These are phyloP conservation scores for Cenchrus fungigraminus DNA, from an alignment of 176 grass and related monocot species.

Conservation along the genomic window DNA sequence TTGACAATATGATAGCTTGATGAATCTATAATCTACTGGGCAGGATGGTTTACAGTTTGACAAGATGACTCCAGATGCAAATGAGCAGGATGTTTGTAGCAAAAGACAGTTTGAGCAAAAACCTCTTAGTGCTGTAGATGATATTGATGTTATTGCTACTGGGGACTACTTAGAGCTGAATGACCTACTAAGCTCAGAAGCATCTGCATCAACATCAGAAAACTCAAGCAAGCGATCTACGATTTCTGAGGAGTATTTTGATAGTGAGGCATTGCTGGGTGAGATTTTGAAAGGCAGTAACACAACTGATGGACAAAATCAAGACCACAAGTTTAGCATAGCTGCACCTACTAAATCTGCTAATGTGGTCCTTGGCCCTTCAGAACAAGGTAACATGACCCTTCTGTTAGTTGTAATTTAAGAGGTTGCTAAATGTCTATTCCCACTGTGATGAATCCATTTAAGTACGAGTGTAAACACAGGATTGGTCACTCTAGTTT, in stretches of 20 bases:
- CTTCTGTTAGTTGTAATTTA: slow-evolving; percentile 4
- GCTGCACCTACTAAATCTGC: slow-evolving; percentile 31
- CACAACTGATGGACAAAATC: slow-evolving; percentile 28
- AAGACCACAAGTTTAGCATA: slow-evolving; percentile 34
- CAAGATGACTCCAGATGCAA: slow-evolving; percentile 28
- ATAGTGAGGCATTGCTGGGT: slow-evolving; percentile 50
- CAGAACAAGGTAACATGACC: slow-evolving; percentile 50
- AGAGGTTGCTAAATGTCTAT: not conserved
- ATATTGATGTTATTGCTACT: slow-evolving; percentile 33
- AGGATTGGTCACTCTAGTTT: not conserved
- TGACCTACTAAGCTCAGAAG: slow-evolving; percentile 47
- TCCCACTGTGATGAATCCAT: not conserved
- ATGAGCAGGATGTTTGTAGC: slow-evolving; percentile 19
- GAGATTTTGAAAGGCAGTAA: slow-evolving; percentile 34
- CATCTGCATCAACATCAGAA: slow-evolving; percentile 63
- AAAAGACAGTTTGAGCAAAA: slow-evolving; percentile 24
- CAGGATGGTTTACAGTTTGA: too few relatives aligned
- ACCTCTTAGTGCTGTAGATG: slow-evolving; percentile 33
- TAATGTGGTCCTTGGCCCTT: slow-evolving; percentile 45
- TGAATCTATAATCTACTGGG: slow-evolving; percentile 19
- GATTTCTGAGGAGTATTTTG: slow-evolving; percentile 58
- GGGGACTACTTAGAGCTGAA: slow-evolving; percentile 63
- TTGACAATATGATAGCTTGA: slow-evolving; percentile 2
- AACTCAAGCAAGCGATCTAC: slow-evolving; percentile 53
- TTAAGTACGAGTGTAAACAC: not conserved